Conservation (phyloP, 441 rosid genomes). For the Adansonia madagascariensis region DNA sequence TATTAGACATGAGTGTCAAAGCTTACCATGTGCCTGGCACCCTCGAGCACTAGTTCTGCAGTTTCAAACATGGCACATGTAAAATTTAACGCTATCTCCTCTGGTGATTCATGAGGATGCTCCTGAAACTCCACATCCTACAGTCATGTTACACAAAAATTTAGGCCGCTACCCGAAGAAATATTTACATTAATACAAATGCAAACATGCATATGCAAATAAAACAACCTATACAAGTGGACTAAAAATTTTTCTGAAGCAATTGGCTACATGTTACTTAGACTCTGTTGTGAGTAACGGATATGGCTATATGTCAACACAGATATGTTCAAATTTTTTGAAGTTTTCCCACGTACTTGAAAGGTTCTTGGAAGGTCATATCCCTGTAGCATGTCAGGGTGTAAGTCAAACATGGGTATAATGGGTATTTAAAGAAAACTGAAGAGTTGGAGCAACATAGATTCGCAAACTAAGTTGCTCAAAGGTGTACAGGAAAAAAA, state of each 20-base stretch:
- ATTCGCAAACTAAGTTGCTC: slow-evolving; percentile 71
- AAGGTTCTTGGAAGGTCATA: not conserved
- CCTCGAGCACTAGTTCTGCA: slow-evolving; percentile 85
- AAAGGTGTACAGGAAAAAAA: slow-evolving; percentile 46
- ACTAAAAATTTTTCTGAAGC: slow-evolving; percentile 60
- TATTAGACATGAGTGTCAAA: slow-evolving; percentile 6
- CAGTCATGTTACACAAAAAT: slow-evolving; percentile 16
- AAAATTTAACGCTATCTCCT: slow-evolving; percentile 83
- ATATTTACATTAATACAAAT: slow-evolving; percentile 12
- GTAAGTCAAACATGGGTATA: not conserved
- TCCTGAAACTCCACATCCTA: slow-evolving; percentile 34
- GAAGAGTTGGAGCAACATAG: not conserved
- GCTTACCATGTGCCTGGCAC: slow-evolving; percentile 93
- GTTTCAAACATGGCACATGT: slow-evolving; percentile 83
- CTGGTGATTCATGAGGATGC: slow-evolving; percentile 90
- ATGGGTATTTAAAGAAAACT: not conserved
- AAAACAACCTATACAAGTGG: not conserved
- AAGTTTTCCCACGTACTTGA: not conserved
- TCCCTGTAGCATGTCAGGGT: not conserved
- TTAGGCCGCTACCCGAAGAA: slow-evolving; percentile 47
- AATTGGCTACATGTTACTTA: slow-evolving; percentile 37
- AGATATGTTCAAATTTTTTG: not conserved
- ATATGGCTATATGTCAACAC: not conserved
- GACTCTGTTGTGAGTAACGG: not conserved
- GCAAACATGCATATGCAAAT: not conserved